Evolutionary conservation across 2,329 filamentous ascomycete genomes (phyloP).

Genomic region (Helicocarpus griseus): DNA sequence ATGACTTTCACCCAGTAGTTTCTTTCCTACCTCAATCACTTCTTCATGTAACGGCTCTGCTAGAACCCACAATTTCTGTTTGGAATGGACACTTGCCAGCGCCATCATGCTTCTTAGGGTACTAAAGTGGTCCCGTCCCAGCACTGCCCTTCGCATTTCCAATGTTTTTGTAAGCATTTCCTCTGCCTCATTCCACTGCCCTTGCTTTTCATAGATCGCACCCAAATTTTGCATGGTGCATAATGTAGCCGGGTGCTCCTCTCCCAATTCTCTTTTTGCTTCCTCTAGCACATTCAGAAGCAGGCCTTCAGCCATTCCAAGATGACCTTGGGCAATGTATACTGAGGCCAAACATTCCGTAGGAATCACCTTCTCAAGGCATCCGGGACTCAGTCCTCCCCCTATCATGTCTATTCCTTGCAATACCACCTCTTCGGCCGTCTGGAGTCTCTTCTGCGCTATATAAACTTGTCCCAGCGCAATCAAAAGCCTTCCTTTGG

Average conservation of each 20-base stretch:
- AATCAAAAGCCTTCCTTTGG: too few relatives aligned
- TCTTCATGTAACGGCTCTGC: too few relatives aligned
- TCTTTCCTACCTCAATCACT: too few relatives aligned
- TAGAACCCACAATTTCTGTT: too few relatives aligned
- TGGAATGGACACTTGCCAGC: too few relatives aligned
- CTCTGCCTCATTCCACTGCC: conserved; percentile 14
- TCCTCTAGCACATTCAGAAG: conserved; percentile 3
- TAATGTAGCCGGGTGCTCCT: conserved; percentile 14
- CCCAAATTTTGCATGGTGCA: conserved; percentile 12
- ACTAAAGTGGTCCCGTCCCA: conserved; percentile 19
- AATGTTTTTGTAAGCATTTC: conserved; percentile 13
- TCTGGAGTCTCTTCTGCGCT: too few relatives aligned
- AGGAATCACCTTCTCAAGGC: not conserved
- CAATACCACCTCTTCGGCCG: not conserved
- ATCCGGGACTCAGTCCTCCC: not conserved
- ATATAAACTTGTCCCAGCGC: too few relatives aligned
- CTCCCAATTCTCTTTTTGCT: conserved; percentile 9
- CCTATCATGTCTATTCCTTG: not conserved
- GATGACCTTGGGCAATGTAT: not conserved
- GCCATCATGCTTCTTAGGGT: too few relatives aligned
- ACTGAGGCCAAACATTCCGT: not conserved
- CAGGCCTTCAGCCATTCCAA: conserved; percentile 8
- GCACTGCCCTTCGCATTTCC: conserved; percentile 10
- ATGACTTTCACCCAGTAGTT: too few relatives aligned
- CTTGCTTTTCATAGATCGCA: conserved; percentile 8